A percentile compares a stretch with the other conserved stretches of the same genome.
phyloP scores from a whole-genome alignment of 2,329 filamentous ascomycete species.

The Kalmusia sp. region DNA sequence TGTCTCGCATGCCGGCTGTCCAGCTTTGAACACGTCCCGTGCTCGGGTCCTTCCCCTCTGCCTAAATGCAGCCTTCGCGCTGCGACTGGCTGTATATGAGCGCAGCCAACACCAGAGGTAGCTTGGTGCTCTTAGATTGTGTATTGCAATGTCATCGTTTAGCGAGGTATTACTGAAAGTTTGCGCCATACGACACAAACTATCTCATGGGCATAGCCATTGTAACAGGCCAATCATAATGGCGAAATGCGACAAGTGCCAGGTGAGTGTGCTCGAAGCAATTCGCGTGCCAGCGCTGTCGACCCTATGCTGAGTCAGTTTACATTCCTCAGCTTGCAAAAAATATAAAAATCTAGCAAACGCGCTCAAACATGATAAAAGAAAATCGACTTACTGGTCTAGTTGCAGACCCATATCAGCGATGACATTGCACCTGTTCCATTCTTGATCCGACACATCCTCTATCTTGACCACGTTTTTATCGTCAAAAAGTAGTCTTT shows the following conservation, averaged over 20 bases:
- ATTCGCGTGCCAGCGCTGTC: background rate
- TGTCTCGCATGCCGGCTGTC: no score
- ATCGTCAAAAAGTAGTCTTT: constrained; percentile 36
- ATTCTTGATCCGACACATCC: constrained; percentile 26
- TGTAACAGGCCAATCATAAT: constrained; percentile 17
- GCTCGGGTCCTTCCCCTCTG: no score
- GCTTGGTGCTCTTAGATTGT: no score
- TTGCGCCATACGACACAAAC: no score
- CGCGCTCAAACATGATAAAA: background rate
- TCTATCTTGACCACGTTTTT: constrained; percentile 40
- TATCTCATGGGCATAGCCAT: constrained; percentile 21
- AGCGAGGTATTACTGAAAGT: no score
- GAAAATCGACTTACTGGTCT: constrained; percentile 39
- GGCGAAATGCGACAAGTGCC: constrained; percentile 8
- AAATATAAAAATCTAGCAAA: background rate
- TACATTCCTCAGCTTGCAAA: constrained; percentile 3
- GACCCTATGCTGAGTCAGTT: constrained; percentile 18
- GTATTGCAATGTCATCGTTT: background rate
- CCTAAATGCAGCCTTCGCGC: no score
- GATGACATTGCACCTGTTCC: constrained; percentile 31
- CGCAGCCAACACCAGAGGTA: no score
- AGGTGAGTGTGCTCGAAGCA: background rate
- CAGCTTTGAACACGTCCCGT: no score
- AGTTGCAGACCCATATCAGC: constrained; percentile 34
- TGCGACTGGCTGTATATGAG: no score